Percentiles rank a stretch among this genome's conserved stretches.
phyloP scores from a whole-genome alignment of 176 grass and related monocot genomes.

The Triticum timopheevii region DNA sequence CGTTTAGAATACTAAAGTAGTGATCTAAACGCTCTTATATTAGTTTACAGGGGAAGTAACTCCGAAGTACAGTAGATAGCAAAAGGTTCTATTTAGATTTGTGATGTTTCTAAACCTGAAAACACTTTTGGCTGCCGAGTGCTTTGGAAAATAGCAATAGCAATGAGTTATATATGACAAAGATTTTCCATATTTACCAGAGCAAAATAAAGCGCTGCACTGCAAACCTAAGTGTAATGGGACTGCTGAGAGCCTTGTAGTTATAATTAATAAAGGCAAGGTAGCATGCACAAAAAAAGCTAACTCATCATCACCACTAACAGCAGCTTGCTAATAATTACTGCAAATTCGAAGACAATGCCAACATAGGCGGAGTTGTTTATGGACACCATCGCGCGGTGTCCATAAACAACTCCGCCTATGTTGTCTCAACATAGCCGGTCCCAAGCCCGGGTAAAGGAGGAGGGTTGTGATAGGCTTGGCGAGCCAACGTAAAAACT shows the following conservation, averaged over 20 bases:
- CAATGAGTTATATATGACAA: neutral
- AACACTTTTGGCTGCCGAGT: neutral
- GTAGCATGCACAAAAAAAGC: conserved; percentile 7
- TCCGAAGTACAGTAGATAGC: neutral
- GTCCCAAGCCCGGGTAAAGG: too few relatives aligned
- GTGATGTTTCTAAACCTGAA: neutral
- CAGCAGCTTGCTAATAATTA: conserved; percentile 14
- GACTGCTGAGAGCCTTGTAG: neutral
- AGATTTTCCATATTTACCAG: conserved; percentile 7
- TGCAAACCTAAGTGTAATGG: neutral
- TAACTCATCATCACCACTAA: neutral
- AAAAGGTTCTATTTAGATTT: conserved; percentile 12
- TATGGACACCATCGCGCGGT: too few relatives aligned
- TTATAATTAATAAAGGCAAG: conserved; percentile 15
- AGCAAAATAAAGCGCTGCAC: neutral
- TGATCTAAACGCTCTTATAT: too few relatives aligned
- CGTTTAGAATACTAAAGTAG: too few relatives aligned
- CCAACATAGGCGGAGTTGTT: too few relatives aligned
- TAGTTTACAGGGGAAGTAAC: too few relatives aligned
- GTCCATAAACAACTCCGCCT: too few relatives aligned
- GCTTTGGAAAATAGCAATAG: neutral
- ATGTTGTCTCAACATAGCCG: too few relatives aligned
- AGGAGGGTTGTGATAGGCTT: too few relatives aligned
- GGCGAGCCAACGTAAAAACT: too few relatives aligned
- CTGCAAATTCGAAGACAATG: neutral